phyloP scores from a whole-genome alignment of 345 rosid species.

The Murraya paniculata region DNA sequence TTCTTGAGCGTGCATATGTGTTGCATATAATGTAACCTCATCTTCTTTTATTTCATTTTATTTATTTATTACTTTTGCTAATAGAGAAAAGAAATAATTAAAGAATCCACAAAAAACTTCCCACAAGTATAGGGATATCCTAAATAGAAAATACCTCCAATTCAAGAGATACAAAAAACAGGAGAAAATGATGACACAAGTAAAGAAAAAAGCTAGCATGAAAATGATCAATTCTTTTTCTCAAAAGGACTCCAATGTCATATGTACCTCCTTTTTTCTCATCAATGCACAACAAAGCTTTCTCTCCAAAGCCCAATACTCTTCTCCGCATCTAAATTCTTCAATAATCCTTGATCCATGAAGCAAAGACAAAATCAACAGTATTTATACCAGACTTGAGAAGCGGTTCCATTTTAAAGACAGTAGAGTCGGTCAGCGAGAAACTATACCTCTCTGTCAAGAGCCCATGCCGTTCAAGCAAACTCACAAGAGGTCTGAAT shows the following conservation, averaged over 20 bases:
- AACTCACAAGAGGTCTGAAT: constrained; percentile 45
- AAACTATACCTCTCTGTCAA: constrained; percentile 53
- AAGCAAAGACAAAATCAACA: not conserved
- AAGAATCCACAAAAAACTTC: not conserved
- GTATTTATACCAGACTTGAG: not conserved
- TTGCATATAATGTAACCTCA: not conserved
- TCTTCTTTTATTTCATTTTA: too few relatives aligned
- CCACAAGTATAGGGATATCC: not conserved
- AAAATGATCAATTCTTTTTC: not conserved
- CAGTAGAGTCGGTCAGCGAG: not conserved
- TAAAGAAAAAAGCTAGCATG: not conserved
- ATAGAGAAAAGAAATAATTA: not conserved
- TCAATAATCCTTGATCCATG: constrained; percentile 49
- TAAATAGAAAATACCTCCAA: not conserved
- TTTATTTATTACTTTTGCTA: too few relatives aligned
- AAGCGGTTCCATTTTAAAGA: not conserved
- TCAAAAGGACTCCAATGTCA: not conserved
- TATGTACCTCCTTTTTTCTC: constrained; percentile 44
- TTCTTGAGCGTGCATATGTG: not conserved
- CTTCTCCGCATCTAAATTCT: constrained; percentile 69
- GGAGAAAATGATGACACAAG: not conserved
- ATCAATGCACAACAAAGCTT: constrained; percentile 68
- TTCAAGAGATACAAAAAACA: not conserved
- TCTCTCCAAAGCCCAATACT: constrained; percentile 91
- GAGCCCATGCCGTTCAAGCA: constrained; percentile 59